Evolutionary conservation across 2,329 filamentous ascomycete genomes (phyloP), one percentile per base, ranked within the genome.

Genomic region (Fusarium globosum): DNA sequence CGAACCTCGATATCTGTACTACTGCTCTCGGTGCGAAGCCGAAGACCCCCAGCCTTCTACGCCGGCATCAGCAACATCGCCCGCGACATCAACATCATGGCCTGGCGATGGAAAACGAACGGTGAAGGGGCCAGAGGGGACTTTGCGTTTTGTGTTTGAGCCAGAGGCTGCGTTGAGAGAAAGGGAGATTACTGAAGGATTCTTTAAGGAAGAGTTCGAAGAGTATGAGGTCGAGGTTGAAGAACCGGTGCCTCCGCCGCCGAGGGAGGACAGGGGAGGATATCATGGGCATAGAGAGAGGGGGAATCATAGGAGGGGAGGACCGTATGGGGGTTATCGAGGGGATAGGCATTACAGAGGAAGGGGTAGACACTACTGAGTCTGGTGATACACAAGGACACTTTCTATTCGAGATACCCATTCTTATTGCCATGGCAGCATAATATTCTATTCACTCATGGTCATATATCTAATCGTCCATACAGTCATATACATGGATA

Each of bases 121-220:
- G 10, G 80, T 81, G 78, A 71, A 85, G 82, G 75, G 86, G 79
- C 81, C 88, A 76, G 92, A 94, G 28, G 93, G 93, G 12, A 97
- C 96, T 0, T 90, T 97, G 73, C 90, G 96, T 12, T 98, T 97
- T 81, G 94, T 98, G 82, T 91, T 98, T 55, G 93, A 97, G 73
- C 90, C 92, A 0, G 91, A 92, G 61, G 89, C 92, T 56, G 95
- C 95, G 4, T 88, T 88, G 52, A 86, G 87, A 21, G 96, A 99
- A 82, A 89, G 90, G 76, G 87, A 88, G 18, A 86, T 88, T 18
- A 92, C 95, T 4, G 87, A 87, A 8, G 86, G 88, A 56, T 95
- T 92, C 80, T 94, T 92, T 79, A 89, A 88, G 46, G 89, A 92
- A 48, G 92, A 94, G 78, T 94, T 90, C 77, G 93, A 95, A 74